Evolutionary conservation across 768 basidiomycete species (phyloP), one percentile per base, ranked within the genome.

Genomic region (Chalciporus sphaerocephalus): DNA sequence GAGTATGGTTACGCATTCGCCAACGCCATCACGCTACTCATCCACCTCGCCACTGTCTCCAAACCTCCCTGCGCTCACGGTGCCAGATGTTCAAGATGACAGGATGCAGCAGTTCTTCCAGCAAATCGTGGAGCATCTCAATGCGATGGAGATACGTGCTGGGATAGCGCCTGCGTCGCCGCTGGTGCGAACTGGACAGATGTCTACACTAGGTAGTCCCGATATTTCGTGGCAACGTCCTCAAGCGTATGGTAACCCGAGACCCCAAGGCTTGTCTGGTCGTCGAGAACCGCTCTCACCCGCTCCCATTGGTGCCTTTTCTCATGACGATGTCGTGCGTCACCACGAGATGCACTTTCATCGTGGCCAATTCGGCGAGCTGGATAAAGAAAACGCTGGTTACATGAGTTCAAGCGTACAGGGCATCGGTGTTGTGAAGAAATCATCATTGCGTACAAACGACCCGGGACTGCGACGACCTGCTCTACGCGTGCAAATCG

Each of bases 31-130:
- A n/a, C 59, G 52, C 50, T 57, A 57, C 47, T 51, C 49, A 46
- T 58, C 44, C 34, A 56, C 46, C 52, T 65, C 50, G 44, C 70
- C 67, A 6, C 53, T 60, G 10, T 64, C 63, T 25, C 73, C 74
- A 5, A 62, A 58, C 25, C 67, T 79, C 7, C 72, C 75, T 6
- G 69, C 66, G 7, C 60, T 88, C 24, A 74, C 77, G 21, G 73
- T 82, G n/a, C 87, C 90, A 0, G 77, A 85, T 45, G 69, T 86
- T 22, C 75, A 85, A 54, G 85, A 92, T 56, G 79, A 79, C 42
- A 81, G 78, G 36, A 80, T 95, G 56, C 88, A 92, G 53, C 68
- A 79, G 37, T 94, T 94, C 69, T 89, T 93, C 66, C 75, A 86
- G 44, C 88, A 94, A 62, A 83, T 93, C 37, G 86, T 83, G 7